phyloP scores from a whole-genome alignment of 805 yeast species.

The Wickerhamomyces sydowiorum region DNA sequence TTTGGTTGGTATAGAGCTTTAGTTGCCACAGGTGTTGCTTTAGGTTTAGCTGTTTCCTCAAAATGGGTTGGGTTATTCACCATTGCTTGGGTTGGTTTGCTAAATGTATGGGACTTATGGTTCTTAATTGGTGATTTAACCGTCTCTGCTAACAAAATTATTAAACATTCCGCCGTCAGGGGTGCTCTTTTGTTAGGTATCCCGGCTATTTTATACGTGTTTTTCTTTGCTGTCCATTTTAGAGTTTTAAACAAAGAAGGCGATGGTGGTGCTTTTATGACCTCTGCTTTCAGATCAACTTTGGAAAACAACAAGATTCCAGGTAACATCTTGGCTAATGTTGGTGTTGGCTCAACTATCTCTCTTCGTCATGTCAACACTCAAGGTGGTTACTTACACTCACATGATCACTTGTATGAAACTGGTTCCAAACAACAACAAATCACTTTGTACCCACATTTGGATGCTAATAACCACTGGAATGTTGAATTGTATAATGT shows the following conservation, averaged over 20 bases:
- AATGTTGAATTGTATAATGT: conserved; percentile 60
- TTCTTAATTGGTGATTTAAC: conserved; percentile 65
- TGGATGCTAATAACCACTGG: conserved; percentile 74
- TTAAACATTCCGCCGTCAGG: conserved; percentile 45
- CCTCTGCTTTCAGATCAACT: conserved; percentile 65
- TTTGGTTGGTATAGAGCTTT: conserved; percentile 53
- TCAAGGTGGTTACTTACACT: conserved; percentile 76
- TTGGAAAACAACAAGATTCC: conserved; percentile 60
- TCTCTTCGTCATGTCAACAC: conserved; percentile 66
- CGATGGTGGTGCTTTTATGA: conserved; percentile 67
- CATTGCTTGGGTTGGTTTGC: conserved; percentile 66
- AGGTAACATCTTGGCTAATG: conserved; percentile 49
- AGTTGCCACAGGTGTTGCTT: conserved; percentile 57
- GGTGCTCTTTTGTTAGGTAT: conserved; percentile 49
- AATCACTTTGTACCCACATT: conserved; percentile 72
- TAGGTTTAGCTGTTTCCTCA: conserved; percentile 68
- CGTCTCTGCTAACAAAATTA: conserved; percentile 37
- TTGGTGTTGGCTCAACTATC: conserved; percentile 66
- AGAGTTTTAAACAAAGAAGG: conserved; percentile 52
- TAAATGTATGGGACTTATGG: conserved; percentile 63
- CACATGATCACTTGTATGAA: conserved; percentile 67
- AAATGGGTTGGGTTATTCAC: conserved; percentile 88
- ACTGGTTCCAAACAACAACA: conserved; percentile 85
- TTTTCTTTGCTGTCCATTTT: conserved; percentile 62
- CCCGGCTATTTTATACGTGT: conserved; percentile 50